Percentiles rank a stretch among this genome's conserved stretches.
These are phyloP conservation scores for Pachyrhizus erosus DNA, from an alignment of 306 rosid species.

Conservation along the genomic window DNA sequence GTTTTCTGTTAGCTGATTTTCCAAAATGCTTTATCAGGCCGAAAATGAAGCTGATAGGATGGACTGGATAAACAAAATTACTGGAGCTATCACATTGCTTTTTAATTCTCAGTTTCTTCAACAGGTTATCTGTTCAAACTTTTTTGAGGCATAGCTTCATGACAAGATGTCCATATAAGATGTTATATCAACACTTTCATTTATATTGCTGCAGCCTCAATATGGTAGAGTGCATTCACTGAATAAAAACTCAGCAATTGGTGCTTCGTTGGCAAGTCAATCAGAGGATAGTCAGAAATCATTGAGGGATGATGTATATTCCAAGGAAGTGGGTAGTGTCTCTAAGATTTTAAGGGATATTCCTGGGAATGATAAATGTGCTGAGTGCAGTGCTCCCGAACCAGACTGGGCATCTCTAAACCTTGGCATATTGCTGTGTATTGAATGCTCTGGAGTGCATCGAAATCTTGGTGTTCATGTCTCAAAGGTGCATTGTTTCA, in stretches of 20 bases:
- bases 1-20: conserved; percentile 30
- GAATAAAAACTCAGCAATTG: conserved; percentile 45
- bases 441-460: conserved; percentile 97
- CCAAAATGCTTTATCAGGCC: conserved; percentile 65
- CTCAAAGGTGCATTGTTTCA: conserved; percentile 74
- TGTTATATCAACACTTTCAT: conserved; percentile 18
- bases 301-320: conserved; percentile 49
- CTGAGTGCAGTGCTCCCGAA: conserved; percentile 83
- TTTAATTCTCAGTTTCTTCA: conserved; percentile 86
- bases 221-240: conserved; percentile 41
- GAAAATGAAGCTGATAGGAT: conserved; percentile 97
- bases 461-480: conserved; percentile 98
- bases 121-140: conserved; percentile 63
- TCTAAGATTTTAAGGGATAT: conserved; percentile 73
- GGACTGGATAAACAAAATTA: conserved; percentile 90
- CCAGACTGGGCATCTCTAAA: conserved; percentile 99
- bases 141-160: conserved; percentile 5
- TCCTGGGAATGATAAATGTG: conserved; percentile 93
- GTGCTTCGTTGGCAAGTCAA: conserved; percentile 53
- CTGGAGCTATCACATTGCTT: conserved; percentile 78
- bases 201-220: conserved; percentile 71
- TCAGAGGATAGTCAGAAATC: conserved; percentile 51
- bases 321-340: conserved; percentile 63
- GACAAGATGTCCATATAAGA: conserved; percentile 38
- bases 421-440: conserved; percentile 90